Evolutionary conservation across 148 eudicot species (phyloP), one percentile per base, ranked within the genome.

Genomic region (Mesembryanthemum crystallinum): DNA sequence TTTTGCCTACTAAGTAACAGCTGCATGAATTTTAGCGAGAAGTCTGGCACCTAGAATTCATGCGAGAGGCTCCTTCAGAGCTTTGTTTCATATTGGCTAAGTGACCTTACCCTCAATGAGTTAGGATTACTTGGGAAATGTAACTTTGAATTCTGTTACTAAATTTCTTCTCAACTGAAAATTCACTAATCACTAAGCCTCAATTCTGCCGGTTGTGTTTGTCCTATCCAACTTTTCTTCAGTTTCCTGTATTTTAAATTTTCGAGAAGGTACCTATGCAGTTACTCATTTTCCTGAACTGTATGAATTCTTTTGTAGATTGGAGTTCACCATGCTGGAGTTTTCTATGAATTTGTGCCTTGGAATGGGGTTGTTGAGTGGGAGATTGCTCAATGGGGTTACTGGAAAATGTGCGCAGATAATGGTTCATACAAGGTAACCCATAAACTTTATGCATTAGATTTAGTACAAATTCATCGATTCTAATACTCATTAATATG

Each of bases 341-440:
- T 85, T 76, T 91, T 91, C 74, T 91, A 89, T 77, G 98, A 94
- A 77, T 94, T 94, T 80, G 97, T 91, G 63, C 98, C 98, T 25
- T 94, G 98, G 98, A 94, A 91, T 84, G 98, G 92, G 57, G 85
- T 85, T 42, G 88, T 94, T 73, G 82, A 82, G 35, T 94, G 93
- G 92, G 97, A 94, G 35, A 73, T 94, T 77, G 81, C 85, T 74
- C 87, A 82, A 29, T 93, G 98, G 98, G 98, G 98, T 74, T 65
- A 51, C 65, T 93, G 98, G 98, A 75, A 77, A 73, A 82, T 93
- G 63, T 85, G 87, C 24, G 96, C 98, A 43, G 89, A 89, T 77
- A 93, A 84, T 71, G 88, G 87, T 73, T 83, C 87, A 6, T 90
- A 89, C 75, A 81, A 65, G 94, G 97, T 91, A 77, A 73, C 73